phyloP scores from a whole-genome alignment of 306 rosid genomes.

The Gastrolobium bilobum region DNA sequence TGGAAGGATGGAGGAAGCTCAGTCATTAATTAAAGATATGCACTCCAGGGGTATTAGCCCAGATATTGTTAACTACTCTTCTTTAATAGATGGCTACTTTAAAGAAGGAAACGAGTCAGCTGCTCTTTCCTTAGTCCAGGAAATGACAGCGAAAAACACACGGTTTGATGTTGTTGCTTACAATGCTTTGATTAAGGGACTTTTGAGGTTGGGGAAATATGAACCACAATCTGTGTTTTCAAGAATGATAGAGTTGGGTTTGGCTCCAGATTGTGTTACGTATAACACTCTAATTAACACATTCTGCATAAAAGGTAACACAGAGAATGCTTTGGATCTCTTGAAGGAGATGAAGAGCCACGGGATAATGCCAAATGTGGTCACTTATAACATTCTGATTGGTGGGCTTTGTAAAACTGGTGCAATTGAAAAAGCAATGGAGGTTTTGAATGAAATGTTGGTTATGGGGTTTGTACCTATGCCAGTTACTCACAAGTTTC shows the following conservation, averaged over 20 bases:
- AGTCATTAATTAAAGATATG: slow-evolving; percentile 66
- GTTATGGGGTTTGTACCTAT: slow-evolving; percentile 64
- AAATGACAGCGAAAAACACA: slow-evolving; percentile 70
- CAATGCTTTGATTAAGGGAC: slow-evolving; percentile 82
- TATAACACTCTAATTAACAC: slow-evolving; percentile 78
- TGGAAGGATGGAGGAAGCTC: slow-evolving; percentile 76
- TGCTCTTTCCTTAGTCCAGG: slow-evolving; percentile 76
- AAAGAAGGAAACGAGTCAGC: slow-evolving; percentile 70
- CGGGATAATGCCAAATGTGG: slow-evolving; percentile 66
- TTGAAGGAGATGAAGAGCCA: slow-evolving; percentile 86
- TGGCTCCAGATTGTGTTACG: slow-evolving; percentile 81
- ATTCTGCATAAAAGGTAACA: slow-evolving; percentile 68
- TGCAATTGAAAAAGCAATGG: slow-evolving; percentile 67
- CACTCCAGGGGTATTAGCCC: slow-evolving; percentile 70
- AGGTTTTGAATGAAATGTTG: slow-evolving; percentile 71
- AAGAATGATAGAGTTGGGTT: slow-evolving; percentile 75
- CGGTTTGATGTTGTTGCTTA: slow-evolving; percentile 83
- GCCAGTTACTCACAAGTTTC: slow-evolving; percentile 62
- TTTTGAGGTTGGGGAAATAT: slow-evolving; percentile 76
- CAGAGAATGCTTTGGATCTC: slow-evolving; percentile 66
- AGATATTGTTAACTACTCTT: slow-evolving; percentile 80
- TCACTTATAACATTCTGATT: slow-evolving; percentile 71
- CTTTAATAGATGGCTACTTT: slow-evolving; percentile 85
- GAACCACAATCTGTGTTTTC: slow-evolving; percentile 71
- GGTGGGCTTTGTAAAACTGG: slow-evolving; percentile 74